phyloP scores from a whole-genome alignment of 2,329 filamentous ascomycete genomes.

The Trematosphaeria pertusa region DNA sequence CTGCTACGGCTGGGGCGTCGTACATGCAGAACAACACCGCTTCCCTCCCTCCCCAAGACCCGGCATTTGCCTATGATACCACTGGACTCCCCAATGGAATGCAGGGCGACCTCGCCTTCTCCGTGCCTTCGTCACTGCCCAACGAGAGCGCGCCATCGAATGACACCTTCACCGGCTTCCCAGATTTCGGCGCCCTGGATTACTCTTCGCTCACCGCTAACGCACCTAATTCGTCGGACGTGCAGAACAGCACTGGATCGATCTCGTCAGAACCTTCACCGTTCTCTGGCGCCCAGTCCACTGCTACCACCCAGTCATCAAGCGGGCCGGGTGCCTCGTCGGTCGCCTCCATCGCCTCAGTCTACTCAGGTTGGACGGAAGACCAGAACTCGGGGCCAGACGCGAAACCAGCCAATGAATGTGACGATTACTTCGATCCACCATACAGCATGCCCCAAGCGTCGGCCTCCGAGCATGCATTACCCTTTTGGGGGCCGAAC shows the following conservation, averaged over 20 bases:
- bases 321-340: constrained; percentile 40
- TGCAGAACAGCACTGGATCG: constrained; percentile 38
- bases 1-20: constrained; percentile 40
- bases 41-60: constrained; percentile 31
- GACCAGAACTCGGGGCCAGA: constrained; percentile 29
- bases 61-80: constrained; percentile 33
- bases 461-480: constrained; percentile 39
- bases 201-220: constrained; percentile 33
- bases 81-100: constrained; percentile 27
- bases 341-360: constrained; percentile 44
- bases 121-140: constrained; percentile 29
- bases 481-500: constrained; percentile 37
- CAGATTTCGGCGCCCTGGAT: constrained; percentile 36
- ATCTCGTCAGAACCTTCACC: constrained; percentile 44
- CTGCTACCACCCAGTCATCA: constrained; percentile 40
- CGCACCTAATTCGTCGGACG: constrained; percentile 31
- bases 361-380: constrained; percentile 48
- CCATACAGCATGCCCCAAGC: constrained; percentile 39
- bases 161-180: constrained; percentile 31
- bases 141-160: constrained; percentile 29
- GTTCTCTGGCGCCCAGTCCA: constrained; percentile 42
- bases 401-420: constrained; percentile 31
- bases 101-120: constrained; percentile 32
- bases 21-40: constrained; percentile 39
- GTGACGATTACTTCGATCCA: constrained; percentile 37